A percentile compares a stretch with the other conserved stretches of the same genome.
Conservation (phyloP, 257 asterid genomes). For the Vinca minor region DNA sequence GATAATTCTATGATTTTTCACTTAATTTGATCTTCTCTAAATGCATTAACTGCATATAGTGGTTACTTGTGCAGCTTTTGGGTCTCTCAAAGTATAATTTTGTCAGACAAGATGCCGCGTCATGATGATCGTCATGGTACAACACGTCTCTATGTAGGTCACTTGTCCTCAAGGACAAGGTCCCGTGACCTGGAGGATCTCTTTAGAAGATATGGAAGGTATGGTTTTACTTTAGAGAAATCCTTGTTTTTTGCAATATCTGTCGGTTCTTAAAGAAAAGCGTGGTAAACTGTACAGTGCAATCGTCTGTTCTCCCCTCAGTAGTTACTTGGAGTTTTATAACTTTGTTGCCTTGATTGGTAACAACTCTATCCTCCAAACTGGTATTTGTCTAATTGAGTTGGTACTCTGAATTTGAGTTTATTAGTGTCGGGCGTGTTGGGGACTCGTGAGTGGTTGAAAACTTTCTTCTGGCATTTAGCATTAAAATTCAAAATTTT, state of each 20-base stretch:
- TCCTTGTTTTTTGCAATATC: neutral
- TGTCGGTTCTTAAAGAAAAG: too few species aligned
- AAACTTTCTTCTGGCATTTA: conserved; percentile 11
- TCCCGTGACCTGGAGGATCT: conserved; percentile 54
- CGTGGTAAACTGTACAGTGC: too few species aligned
- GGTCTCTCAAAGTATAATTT: neutral
- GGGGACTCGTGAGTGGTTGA: conserved; percentile 11
- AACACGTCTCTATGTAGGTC: conserved; percentile 54
- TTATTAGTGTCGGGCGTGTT: conserved; percentile 2
- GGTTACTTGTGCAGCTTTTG: neutral
- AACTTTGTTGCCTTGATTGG: neutral
- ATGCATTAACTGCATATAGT: neutral
- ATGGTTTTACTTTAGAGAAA: too few species aligned
- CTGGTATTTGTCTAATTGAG: neutral
- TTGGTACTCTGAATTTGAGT: conserved; percentile 13
- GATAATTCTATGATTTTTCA: neutral
- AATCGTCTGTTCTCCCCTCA: neutral
- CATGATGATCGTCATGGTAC: conserved; percentile 46
- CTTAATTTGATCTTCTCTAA: neutral
- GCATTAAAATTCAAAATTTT: conserved; percentile 17
- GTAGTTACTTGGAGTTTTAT: neutral
- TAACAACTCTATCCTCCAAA: neutral
- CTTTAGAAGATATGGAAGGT: conserved; percentile 56
- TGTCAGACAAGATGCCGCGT: conserved; percentile 43
- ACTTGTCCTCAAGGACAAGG: conserved; percentile 43